Conservation (phyloP, 495 filamentous ascomycete species). For the Tuber indicum region DNA sequence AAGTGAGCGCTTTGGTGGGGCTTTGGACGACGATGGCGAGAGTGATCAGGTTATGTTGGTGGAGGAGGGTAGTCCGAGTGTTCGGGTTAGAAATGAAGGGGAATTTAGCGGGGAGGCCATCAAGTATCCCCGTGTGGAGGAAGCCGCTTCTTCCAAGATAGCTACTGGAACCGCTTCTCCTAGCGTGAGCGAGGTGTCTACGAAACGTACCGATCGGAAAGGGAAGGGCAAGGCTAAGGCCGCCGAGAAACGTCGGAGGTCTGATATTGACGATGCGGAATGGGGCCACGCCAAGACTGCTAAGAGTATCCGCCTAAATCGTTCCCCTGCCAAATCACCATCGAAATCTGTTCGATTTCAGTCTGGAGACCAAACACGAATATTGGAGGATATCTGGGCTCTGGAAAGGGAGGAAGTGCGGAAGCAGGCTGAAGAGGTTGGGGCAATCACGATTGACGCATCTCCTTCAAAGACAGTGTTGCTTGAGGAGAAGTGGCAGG, state of each 20-base stretch:
- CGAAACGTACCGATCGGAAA: background rate
- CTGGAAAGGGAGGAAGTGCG: conserved; percentile 16
- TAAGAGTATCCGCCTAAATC: background rate
- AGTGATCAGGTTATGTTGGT: background rate
- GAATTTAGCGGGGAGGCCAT: background rate
- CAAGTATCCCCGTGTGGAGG: background rate
- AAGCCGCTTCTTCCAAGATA: background rate
- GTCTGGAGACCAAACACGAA: conserved; percentile 7
- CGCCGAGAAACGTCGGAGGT: conserved; percentile 1
- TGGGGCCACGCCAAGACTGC: background rate
- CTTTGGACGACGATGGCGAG: conserved; percentile 17
- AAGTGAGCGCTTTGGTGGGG: conserved; percentile 27
- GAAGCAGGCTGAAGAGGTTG: conserved; percentile 8
- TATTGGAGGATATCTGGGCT: conserved; percentile 19
- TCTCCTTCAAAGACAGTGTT: conserved; percentile 15
- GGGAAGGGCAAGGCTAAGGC: conserved; percentile 13
- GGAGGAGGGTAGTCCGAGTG: conserved; percentile 11
- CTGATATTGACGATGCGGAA: background rate
- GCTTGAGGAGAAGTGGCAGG: conserved; percentile 15
- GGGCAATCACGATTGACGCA: conserved; percentile 18
- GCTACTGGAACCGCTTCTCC: background rate
- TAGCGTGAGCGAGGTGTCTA: background rate
- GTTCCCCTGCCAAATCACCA: conserved; percentile 10
- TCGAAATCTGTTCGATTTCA: conserved; percentile 20
- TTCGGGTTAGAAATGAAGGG: conserved; percentile 5